phyloP scores from a whole-genome alignment of 1,284 basidiomycete species.

The Pseudozyma sp. region DNA sequence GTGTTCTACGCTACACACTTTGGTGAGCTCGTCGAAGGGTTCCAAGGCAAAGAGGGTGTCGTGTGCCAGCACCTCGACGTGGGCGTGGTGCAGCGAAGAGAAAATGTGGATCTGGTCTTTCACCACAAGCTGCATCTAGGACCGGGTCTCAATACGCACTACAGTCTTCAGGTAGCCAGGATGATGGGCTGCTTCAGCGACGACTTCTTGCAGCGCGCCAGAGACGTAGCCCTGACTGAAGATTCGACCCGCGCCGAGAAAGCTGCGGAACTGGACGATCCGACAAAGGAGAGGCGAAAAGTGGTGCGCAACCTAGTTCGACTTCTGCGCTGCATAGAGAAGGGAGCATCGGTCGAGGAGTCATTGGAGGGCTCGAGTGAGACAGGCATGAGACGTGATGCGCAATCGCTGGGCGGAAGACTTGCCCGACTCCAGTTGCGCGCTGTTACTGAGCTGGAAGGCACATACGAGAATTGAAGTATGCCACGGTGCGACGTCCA shows the following conservation, averaged over 20 bases:
- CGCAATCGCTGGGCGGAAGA: constrained; percentile 11
- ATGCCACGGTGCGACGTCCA: too few relatives aligned
- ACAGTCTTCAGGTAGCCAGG: constrained; percentile 48
- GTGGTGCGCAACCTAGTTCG: constrained; percentile 18
- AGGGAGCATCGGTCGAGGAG: not conserved
- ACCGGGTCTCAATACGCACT: constrained; percentile 36
- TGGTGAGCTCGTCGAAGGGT: constrained; percentile 45
- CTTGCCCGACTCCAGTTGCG: constrained; percentile 15
- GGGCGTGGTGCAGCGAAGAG: constrained; percentile 12
- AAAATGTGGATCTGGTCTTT: constrained; percentile 30
- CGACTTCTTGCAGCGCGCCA: constrained; percentile 25
- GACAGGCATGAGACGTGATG: not conserved
- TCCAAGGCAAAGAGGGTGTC: constrained; percentile 32
- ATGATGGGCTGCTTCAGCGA: constrained; percentile 41
- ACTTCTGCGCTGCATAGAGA: constrained; percentile 11
- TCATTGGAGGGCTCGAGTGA: not conserved
- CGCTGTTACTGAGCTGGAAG: constrained; percentile 10
- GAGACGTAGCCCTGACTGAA: constrained; percentile 22
- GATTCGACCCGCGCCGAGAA: constrained; percentile 4
- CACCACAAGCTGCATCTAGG: constrained; percentile 40
- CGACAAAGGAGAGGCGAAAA: constrained; percentile 18
- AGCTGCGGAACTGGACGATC: not conserved
- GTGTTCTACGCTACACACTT: constrained; percentile 89
- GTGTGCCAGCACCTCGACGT: constrained; percentile 40
- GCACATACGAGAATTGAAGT: constrained; percentile 9